These are phyloP conservation scores for Pilasporangium apinafurcum DNA, from an alignment of 352 stramenopile species.

Conservation along the genomic window DNA sequence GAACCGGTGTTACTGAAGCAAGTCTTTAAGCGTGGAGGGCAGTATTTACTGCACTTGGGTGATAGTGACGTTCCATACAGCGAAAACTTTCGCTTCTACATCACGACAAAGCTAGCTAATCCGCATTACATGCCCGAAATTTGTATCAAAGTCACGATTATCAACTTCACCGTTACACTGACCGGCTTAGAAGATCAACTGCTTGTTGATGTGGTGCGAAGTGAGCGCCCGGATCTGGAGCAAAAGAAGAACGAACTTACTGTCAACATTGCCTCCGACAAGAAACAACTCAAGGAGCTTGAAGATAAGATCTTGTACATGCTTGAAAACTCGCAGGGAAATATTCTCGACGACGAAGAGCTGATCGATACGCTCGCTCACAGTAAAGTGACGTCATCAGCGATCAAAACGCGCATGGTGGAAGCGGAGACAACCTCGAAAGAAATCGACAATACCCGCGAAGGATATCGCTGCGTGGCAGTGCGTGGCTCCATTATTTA, in stretches of 20 bases:
- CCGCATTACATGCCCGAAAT: conserved; percentile 94
- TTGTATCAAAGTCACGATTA: conserved; percentile 93
- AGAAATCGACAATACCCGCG: conserved; percentile 88
- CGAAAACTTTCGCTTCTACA: conserved; percentile 91
- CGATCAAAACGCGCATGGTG: conserved; percentile 87
- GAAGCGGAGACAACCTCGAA: conserved; percentile 87
- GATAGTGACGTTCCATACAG: conserved; percentile 91
- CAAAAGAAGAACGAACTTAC: conserved; percentile 91
- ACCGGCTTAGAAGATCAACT: conserved; percentile 91
- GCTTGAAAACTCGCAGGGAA: conserved; percentile 89
- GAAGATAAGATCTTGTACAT: conserved; percentile 94
- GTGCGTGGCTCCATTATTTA: conserved; percentile 91
- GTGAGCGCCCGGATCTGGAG: conserved; percentile 89
- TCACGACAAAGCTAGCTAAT: conserved; percentile 93
- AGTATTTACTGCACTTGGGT: conserved; percentile 85
- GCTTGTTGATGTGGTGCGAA: conserved; percentile 89
- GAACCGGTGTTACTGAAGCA: conserved; percentile 92
- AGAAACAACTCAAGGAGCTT: conserved; percentile 92
- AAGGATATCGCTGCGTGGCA: conserved; percentile 89
- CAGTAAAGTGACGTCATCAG: conserved; percentile 87
- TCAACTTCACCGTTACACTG: conserved; percentile 94
- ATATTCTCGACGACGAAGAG: conserved; percentile 93
- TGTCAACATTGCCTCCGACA: conserved; percentile 89
- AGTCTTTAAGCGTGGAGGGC: conserved; percentile 89
- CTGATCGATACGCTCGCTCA: conserved; percentile 89